Evolutionary conservation across 2,329 filamentous ascomycete genomes (phyloP), one percentile per base, ranked within the genome.

Genomic region (Xylaria sp.): DNA sequence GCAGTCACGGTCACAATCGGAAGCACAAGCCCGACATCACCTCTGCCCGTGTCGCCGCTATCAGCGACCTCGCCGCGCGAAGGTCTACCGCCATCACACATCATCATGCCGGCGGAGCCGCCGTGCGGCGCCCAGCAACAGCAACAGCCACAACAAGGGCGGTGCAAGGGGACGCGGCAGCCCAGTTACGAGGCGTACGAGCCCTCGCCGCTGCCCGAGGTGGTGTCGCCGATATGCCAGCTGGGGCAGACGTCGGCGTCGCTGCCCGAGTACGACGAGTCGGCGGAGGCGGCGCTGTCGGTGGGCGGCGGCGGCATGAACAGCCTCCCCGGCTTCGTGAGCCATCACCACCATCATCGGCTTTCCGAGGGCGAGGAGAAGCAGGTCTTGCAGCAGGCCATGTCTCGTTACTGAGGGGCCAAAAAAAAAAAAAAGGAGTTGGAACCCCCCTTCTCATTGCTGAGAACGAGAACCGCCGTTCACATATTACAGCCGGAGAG

Each of bases 331-430:
- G n/a, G 25, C 13, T 33, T 44, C n/a, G 38, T 13, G 15, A 25
- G 36, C 22, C 55, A 59, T 11, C 38, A 59, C 17, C 27, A 29
- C 36, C n/a, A 4, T 7, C 39, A 25, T 3, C 5, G 10, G 9
- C n/a, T 9, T 20, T n/a, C 20, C n/a, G 25, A 38, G 20, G 53
- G 51, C 27, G 63, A 54, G 11, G 68, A 71, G 22, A 45, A 72
- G 50, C 65, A 69, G 29, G 39, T 36, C 55, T 25, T 33, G 33
- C 70, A 70, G 49, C 64, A 73, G 29, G 61, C 66, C 22, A 63
- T 71, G 55, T 25, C 65, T n/a, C 69, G 72, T 20, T 73, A 73
- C 53, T 74, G 50, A 61, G n/a, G 39, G 42, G 6, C 5, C 27
- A 33, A n/a, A 39, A 39, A 53, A 50, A 15, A 29, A 17, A 27